phyloP scores from a whole-genome alignment of 352 stramenopile genomes.

The Phytopythium cucurbitacearum region DNA sequence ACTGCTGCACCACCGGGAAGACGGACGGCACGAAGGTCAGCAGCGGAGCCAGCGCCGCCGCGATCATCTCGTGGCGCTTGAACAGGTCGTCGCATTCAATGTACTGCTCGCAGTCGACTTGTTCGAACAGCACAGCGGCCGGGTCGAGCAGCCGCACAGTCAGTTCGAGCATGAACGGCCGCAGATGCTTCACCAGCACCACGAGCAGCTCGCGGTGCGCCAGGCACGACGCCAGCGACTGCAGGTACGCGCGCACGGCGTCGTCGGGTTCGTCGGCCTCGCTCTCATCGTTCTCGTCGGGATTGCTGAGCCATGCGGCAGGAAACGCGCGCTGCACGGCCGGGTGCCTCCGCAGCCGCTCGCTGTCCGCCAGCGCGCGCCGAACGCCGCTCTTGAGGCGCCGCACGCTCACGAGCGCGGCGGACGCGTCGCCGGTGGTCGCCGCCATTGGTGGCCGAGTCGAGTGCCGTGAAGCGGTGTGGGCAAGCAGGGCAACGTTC shows the following conservation, averaged over 20 bases:
- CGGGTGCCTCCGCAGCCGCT: slow-evolving; percentile 30
- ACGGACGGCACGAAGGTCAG: slow-evolving; percentile 49
- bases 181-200: slow-evolving; percentile 51
- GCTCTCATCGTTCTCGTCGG: slow-evolving; percentile 8
- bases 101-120: slow-evolving; percentile 6
- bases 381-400: slow-evolving; percentile 22
- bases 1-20: slow-evolving; percentile 54
- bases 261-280: slow-evolving; percentile 12
- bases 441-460: slow-evolving; percentile 7
- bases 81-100: slow-evolving; percentile 41
- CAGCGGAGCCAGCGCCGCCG: slow-evolving; percentile 46
- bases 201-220: slow-evolving; percentile 37
- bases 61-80: slow-evolving; percentile 46
- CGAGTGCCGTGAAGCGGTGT: slow-evolving; percentile 14
- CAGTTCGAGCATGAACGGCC: slow-evolving; percentile 70
- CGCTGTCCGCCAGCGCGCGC: slow-evolving; percentile 13
- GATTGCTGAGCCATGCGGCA: neutral
- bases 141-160: slow-evolving; percentile 59
- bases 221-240: slow-evolving; percentile 54
- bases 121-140: slow-evolving; percentile 38
- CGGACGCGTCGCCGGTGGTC: slow-evolving; percentile 5
- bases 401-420: slow-evolving; percentile 23
- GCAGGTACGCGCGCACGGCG: slow-evolving; percentile 25
- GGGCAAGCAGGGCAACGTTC: neutral
- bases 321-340: slow-evolving; percentile 25